Evolutionary conservation across 2,329 filamentous ascomycete species (phyloP).

Genomic region (Pyrenophora seminiperda): DNA sequence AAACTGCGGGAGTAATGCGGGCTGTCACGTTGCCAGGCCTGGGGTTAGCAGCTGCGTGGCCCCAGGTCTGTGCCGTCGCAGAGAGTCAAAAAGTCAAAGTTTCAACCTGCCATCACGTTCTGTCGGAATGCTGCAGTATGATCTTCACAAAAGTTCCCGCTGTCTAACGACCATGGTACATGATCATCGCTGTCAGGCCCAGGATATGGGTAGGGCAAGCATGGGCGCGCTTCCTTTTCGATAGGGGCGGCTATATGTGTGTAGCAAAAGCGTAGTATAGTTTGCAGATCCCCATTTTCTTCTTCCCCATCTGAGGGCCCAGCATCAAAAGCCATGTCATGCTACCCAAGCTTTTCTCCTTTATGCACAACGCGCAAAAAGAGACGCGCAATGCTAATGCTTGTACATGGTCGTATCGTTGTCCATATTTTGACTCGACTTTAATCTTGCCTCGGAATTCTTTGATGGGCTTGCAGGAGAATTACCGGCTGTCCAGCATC

Average conservation of each 20-base stretch:
- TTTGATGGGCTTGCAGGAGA: background rate
- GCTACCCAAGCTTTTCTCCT: slow-evolving; percentile 10
- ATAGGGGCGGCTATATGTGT: slow-evolving; percentile 6
- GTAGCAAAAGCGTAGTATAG: slow-evolving; percentile 4
- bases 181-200: slow-evolving; percentile 10
- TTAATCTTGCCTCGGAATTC: slow-evolving; percentile 12
- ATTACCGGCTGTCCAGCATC: slow-evolving; percentile 2
- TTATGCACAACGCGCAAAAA: slow-evolving; percentile 12
- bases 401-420: slow-evolving; percentile 4
- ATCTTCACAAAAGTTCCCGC: slow-evolving; percentile 9
- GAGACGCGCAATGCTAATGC: slow-evolving; percentile 9
- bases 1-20: slow-evolving; percentile 18
- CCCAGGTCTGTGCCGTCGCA: slow-evolving; percentile 3
- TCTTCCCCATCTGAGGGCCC: slow-evolving; percentile 4
- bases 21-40: slow-evolving; percentile 12
- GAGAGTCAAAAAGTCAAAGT: background rate
- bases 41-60: slow-evolving; percentile 11
- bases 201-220: slow-evolving; percentile 2
- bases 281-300: slow-evolving; percentile 13
- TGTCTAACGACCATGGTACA: slow-evolving; percentile 5
- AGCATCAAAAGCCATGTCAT: background rate
- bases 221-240: slow-evolving; percentile 1
- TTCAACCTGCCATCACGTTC: slow-evolving; percentile 3
- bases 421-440: slow-evolving; percentile 18
- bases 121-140: slow-evolving; percentile 8